phyloP scores from a whole-genome alignment of 108 stramenopile species.

The Discostella pseudostelligera region DNA sequence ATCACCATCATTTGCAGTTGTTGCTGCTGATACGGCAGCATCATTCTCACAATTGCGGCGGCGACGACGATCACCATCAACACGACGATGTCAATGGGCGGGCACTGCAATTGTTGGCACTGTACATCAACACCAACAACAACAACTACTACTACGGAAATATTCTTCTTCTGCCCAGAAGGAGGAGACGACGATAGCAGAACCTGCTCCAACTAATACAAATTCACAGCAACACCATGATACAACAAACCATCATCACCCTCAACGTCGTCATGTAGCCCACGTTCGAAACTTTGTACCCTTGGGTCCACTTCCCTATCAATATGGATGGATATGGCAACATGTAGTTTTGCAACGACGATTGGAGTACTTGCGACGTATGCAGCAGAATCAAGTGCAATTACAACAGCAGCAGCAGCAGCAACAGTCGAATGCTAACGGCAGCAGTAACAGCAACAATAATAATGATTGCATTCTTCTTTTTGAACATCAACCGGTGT shows the following conservation, averaged over 20 bases:
- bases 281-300: constrained; percentile 29
- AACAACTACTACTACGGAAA: too few relatives aligned
- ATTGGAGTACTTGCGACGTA: constrained; percentile 27
- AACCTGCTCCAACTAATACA: too few relatives aligned
- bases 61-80: too few relatives aligned
- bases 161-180: too few relatives aligned
- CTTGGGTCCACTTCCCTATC: constrained; percentile 46
- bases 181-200: too few relatives aligned
- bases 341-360: constrained; percentile 56
- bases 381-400: background rate
- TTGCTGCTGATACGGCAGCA: too few relatives aligned
- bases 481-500: constrained; percentile 95
- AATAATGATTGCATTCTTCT: constrained; percentile 73
- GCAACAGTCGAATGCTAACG: background rate
- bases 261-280: background rate
- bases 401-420: background rate
- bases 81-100: too few relatives aligned
- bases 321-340: constrained; percentile 75
- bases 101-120: too few relatives aligned
- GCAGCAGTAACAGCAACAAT: background rate
- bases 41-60: too few relatives aligned
- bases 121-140: too few relatives aligned
- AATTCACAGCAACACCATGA: background rate
- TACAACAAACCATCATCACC: too few relatives aligned
- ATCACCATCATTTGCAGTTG: too few relatives aligned